phyloP scores from a whole-genome alignment of 2,329 filamentous ascomycete genomes.

The Hypocreales sp. region DNA sequence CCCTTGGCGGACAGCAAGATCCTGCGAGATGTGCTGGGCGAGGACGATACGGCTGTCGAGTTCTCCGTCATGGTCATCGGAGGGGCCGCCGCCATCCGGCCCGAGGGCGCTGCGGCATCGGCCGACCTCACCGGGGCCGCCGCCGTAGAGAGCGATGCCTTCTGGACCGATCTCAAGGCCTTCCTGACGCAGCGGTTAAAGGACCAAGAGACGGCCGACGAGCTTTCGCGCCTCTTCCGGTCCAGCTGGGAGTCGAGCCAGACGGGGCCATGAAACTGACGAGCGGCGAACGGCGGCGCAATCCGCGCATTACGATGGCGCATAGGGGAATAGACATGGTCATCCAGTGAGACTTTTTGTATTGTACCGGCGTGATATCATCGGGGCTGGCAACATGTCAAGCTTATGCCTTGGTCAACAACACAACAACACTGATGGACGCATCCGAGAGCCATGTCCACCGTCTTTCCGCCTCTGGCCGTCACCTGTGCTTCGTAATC shows the following conservation, averaged over 20 bases:
- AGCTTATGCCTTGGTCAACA: conserved; percentile 2
- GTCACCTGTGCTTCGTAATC: conserved; percentile 12
- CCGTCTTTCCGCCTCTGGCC: conserved; percentile 4
- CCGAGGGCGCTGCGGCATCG: conserved; percentile 18
- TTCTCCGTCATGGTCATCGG: conserved; percentile 82
- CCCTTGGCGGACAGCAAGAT: conserved; percentile 66
- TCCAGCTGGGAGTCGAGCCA: conserved; percentile 46
- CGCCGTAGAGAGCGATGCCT: conserved; percentile 53
- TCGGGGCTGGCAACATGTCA: conserved; percentile 10
- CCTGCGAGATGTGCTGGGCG: conserved; percentile 54
- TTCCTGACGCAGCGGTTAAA: conserved; percentile 69
- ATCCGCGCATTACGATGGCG: neutral
- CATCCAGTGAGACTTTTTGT: conserved; percentile 7
- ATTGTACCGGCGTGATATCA: conserved; percentile 14
- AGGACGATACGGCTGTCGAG: conserved; percentile 39
- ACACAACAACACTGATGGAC: conserved; percentile 2
- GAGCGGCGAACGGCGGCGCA: neutral
- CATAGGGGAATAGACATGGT: no score
- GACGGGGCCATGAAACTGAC: conserved; percentile 9
- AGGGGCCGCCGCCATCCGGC: conserved; percentile 35
- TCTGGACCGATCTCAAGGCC: conserved; percentile 74
- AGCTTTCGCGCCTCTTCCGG: conserved; percentile 53
- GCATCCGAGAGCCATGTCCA: conserved; percentile 1
- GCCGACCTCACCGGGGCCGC: conserved; percentile 30
- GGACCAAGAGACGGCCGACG: conserved; percentile 49